Evolutionary conservation across 148 eudicot genomes (phyloP), one percentile per base, ranked within the genome.

Genomic region (Spergularia marina): DNA sequence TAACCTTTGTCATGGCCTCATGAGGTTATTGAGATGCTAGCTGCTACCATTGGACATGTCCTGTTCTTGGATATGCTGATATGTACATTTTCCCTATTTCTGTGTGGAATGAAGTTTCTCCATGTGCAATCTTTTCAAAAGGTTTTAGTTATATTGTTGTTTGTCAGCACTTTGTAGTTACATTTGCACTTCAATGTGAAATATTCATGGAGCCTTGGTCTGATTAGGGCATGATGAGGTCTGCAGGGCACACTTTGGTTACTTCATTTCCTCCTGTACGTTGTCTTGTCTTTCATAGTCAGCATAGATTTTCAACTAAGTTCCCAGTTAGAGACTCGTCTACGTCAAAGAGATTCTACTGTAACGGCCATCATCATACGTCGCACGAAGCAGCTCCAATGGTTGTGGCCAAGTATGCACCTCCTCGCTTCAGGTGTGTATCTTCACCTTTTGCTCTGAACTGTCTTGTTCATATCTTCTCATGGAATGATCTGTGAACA

Each of bases 391-490:
- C 75, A 51, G 56, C 84, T 53, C 71, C 76, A 59, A 94, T 91
- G 98, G 95, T 86, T 73, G 91, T 82, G 40, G 77, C 82, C 1
- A 85, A 75, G 60, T 95, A 95, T 77, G 81, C 75, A 71, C 97
- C 96, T 68, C 97, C 99, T 76, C 88, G 85, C 79, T 92, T 92
- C 85, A 95, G 99, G 99, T 87, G 65, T 68, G 63, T 63, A 71
- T 76, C 73, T 60, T 23, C 70, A 47, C 68, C 16, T 12, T 4
- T 67, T 79, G 76, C 15, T 68, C 11, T 53, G 21, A 58, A 40
- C 58, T 15, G 11, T 36, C 30, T 39, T 51, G 4, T 74, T 34
- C 44, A 0, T 6, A 6, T 23, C 58, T 47, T 53, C 4, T 18
- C 20, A 14, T 67, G 14, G 57, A 49, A 58, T 12, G 34, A 12